Evolutionary conservation across 345 rosid species (phyloP).

Genomic region (Hibiscus trionum): DNA sequence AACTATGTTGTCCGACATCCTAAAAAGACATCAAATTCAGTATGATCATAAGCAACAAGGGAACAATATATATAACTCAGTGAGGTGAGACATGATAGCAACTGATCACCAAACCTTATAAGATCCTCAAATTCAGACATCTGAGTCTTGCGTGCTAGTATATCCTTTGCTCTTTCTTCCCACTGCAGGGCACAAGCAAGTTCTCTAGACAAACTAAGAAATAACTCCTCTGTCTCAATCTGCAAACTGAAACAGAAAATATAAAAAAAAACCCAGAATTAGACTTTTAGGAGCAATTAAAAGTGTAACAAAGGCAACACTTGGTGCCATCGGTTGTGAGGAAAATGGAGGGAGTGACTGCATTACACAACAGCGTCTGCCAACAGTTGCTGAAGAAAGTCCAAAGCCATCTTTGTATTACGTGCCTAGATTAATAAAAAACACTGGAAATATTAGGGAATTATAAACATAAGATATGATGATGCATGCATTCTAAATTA

Average conservation of each 20-base stretch:
- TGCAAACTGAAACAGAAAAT: constrained; percentile 43
- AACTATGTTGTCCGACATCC: constrained; percentile 51
- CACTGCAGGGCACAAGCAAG: constrained; percentile 51
- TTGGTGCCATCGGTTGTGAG: background rate
- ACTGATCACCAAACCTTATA: constrained; percentile 41
- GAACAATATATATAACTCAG: background rate
- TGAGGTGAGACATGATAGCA: background rate
- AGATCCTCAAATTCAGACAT: constrained; percentile 67
- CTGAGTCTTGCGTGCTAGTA: constrained; percentile 46
- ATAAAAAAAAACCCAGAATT: background rate
- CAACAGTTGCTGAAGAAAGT: constrained; percentile 50
- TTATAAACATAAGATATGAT: background rate
- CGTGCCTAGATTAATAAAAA: constrained; percentile 41
- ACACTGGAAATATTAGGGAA: background rate
- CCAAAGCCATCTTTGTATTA: constrained; percentile 41
- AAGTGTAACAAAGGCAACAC: background rate
- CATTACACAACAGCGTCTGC: constrained; percentile 56
- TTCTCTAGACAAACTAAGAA: constrained; percentile 41
- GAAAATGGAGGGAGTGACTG: constrained; percentile 21
- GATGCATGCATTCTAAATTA: constrained; percentile 6
- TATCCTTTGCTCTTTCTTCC: constrained; percentile 61
- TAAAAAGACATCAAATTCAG: constrained; percentile 29
- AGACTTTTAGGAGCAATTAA: background rate
- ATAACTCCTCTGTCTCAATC: constrained; percentile 51
- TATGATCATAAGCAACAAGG: background rate